Conservation (phyloP, 352 stramenopile genomes). For the Pythium phragmitis region DNA sequence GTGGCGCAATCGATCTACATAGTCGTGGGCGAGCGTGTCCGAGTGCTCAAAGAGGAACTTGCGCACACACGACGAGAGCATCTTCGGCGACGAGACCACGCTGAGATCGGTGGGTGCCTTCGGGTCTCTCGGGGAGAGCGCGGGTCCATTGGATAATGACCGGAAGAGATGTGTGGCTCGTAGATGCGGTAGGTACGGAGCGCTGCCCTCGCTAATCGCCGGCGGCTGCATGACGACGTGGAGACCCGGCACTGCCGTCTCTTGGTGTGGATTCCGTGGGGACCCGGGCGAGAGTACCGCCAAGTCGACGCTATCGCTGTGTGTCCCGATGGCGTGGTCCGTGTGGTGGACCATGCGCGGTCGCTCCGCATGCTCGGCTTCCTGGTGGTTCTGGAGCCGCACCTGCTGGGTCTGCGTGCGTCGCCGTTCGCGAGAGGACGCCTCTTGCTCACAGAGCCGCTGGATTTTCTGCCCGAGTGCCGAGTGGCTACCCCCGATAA, state of each 20-base stretch:
- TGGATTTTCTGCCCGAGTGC: constrained; percentile 6
- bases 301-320: constrained; percentile 6
- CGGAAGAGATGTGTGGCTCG: constrained; percentile 18
- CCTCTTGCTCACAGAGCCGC: constrained; percentile 2
- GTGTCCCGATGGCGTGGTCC: not conserved
- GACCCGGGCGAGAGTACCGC: not conserved
- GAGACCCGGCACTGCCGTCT: not conserved
- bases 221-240: constrained; percentile 5
- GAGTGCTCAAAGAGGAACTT: constrained; percentile 50
- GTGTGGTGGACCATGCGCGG: not conserved
- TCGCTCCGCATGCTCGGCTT: not conserved
- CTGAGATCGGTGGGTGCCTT: constrained; percentile 3
- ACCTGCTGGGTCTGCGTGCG: not conserved
- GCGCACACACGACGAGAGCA: constrained; percentile 44
- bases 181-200: constrained; percentile 28
- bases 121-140: not conserved
- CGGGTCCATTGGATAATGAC: not conserved
- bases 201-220: constrained; percentile 15
- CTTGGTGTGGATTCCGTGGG: not conserved
- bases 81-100: constrained; percentile 36
- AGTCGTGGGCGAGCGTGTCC: constrained; percentile 37
- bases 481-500: constrained; percentile 27
- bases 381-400: not conserved
- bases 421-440: not conserved
- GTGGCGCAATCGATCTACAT: constrained; percentile 33